These are phyloP conservation scores for Vigna reflexopilosa DNA, from an alignment of 306 rosid species.

Conservation along the genomic window DNA sequence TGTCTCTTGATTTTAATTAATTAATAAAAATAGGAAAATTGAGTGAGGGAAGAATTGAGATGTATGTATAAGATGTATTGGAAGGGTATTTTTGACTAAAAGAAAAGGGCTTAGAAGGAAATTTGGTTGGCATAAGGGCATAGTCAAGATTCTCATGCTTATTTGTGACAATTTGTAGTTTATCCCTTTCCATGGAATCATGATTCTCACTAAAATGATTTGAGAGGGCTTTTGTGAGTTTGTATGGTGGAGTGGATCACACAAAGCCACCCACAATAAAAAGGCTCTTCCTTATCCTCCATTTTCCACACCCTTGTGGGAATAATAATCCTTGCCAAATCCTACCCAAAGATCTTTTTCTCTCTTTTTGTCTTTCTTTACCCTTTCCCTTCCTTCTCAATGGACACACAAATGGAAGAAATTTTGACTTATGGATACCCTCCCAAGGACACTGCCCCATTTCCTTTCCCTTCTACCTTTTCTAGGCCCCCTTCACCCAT, in stretches of 20 bases:
- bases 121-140: conserved; percentile 35
- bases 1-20: conserved; percentile 1
- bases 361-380: conserved; percentile 39
- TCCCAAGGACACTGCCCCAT: conserved; percentile 41
- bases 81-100: neutral
- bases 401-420: neutral
- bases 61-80: neutral
- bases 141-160: conserved; percentile 60
- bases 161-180: conserved; percentile 43
- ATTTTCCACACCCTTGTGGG: conserved; percentile 35
- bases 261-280: conserved; percentile 45
- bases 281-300: conserved; percentile 19
- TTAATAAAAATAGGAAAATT: neutral
- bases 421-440: conserved; percentile 47
- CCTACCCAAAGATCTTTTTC: conserved; percentile 39
- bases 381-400: conserved; percentile 26
- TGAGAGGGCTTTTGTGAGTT: conserved; percentile 31
- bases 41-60: neutral
- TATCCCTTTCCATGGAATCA: conserved; percentile 33
- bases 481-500: conserved; percentile 30
- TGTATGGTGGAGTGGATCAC: conserved; percentile 34
- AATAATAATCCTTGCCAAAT: conserved; percentile 48
- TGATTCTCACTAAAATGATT: conserved; percentile 45
- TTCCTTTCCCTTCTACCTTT: conserved; percentile 19
- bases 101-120: neutral